Percentiles rank a stretch among this genome's conserved stretches.
These are phyloP conservation scores for Phytophthora capsici DNA, from an alignment of 352 stramenopile species.

Conservation along the genomic window DNA sequence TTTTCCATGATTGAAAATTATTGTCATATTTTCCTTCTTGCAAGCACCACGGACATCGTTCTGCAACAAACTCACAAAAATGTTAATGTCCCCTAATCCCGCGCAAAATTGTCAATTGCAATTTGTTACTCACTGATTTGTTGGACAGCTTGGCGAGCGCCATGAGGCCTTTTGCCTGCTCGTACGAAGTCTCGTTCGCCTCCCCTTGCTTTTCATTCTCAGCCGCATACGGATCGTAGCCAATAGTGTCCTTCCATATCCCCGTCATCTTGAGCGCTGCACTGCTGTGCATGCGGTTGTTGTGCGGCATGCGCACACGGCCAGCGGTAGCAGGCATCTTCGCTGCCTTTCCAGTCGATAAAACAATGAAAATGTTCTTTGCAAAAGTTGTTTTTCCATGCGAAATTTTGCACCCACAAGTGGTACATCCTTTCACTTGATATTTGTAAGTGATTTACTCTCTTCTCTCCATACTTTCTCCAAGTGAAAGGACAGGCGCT, in stretches of 20 bases:
- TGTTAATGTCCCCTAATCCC: conserved; percentile 5
- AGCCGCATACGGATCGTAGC: conserved; percentile 94
- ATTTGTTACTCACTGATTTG: conserved; percentile 70
- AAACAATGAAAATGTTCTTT: conserved; percentile 2
- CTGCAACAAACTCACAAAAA: conserved; percentile 32
- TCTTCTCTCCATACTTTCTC: conserved; percentile 2
- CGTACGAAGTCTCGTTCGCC: conserved; percentile 74
- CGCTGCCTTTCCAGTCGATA: background rate
- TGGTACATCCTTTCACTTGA: background rate
- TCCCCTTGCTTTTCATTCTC: conserved; percentile 57
- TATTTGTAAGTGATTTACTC: background rate
- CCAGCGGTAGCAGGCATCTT: conserved; percentile 89
- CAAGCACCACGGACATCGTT: conserved; percentile 81
- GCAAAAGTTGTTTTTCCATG: background rate
- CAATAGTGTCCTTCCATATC: conserved; percentile 98
- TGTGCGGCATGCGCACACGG: conserved; percentile 96
- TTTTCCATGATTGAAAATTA: background rate
- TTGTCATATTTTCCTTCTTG: conserved; percentile 66
- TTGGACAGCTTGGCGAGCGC: conserved; percentile 95
- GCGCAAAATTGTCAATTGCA: background rate
- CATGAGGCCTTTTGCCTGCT: conserved; percentile 94
- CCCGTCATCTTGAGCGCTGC: conserved; percentile 94
- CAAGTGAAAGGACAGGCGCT: conserved; percentile 15
- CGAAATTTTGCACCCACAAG: conserved; percentile 4
- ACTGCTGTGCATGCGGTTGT: conserved; percentile 96